These are phyloP conservation scores for Pythium coloratum DNA, from an alignment of 352 stramenopile genomes.

Conservation along the genomic window DNA sequence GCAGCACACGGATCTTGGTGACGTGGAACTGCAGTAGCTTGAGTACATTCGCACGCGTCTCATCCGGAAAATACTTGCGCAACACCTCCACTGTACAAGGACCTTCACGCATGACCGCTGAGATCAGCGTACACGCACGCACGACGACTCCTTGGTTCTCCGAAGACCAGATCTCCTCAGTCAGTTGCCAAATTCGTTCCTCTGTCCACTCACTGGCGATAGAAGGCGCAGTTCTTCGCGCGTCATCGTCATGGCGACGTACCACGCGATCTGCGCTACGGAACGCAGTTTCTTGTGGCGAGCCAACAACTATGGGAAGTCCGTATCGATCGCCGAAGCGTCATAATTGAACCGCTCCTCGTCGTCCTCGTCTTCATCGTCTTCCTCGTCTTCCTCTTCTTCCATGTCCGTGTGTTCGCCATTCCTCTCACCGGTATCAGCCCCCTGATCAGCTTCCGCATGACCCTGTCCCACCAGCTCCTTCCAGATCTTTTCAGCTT, in stretches of 20 bases:
- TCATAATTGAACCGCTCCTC: neutral
- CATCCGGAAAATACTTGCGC: neutral
- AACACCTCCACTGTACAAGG: neutral
- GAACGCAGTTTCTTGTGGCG: neutral
- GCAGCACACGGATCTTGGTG: neutral
- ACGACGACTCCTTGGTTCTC: neutral
- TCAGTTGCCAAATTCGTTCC: neutral
- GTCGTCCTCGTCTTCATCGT: constrained; percentile 6
- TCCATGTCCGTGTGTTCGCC: no score
- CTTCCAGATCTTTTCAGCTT: no score
- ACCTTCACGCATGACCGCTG: neutral
- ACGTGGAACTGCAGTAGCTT: neutral
- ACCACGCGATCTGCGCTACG: constrained; percentile 5
- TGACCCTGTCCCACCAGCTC: no score
- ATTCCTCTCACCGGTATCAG: no score
- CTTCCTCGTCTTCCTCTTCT: neutral
- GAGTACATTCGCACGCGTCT: neutral
- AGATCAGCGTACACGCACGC: neutral
- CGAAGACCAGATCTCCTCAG: neutral
- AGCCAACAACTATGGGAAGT: neutral
- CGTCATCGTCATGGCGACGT: neutral
- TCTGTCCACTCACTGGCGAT: neutral
- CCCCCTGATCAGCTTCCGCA: no score
- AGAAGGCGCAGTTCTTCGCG: neutral
- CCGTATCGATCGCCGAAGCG: constrained; percentile 7